Evolutionary conservation across 2,329 filamentous ascomycete species (phyloP).

Genomic region (Claviceps citrina): DNA sequence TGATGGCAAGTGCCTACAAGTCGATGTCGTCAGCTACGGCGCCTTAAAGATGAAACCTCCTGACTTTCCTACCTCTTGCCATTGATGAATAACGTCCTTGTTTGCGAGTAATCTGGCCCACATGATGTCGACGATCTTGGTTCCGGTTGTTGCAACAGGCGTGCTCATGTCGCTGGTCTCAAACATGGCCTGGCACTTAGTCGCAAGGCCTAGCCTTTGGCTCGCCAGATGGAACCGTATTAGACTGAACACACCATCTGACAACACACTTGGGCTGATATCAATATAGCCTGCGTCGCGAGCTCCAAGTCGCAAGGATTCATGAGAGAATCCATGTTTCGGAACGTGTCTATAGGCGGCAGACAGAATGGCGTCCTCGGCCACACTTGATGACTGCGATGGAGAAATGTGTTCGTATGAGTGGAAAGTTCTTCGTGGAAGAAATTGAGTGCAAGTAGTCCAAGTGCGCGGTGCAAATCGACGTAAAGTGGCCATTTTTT

Average conservation of each 20-base stretch:
- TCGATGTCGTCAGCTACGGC: neutral
- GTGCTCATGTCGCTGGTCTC: constrained; percentile 11
- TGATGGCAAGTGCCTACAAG: constrained; percentile 64
- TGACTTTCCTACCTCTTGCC: constrained; percentile 57
- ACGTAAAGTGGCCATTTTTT: neutral
- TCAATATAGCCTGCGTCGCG: constrained; percentile 75
- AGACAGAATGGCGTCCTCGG: constrained; percentile 63
- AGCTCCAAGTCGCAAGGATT: constrained; percentile 60
- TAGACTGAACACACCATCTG: constrained; percentile 65
- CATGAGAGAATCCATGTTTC: constrained; percentile 62
- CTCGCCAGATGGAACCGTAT: constrained; percentile 62
- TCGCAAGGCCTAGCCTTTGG: constrained; percentile 45
- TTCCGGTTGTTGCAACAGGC: constrained; percentile 30
- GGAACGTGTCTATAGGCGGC: constrained; percentile 71
- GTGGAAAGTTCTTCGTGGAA: constrained; percentile 40
- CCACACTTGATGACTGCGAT: constrained; percentile 45
- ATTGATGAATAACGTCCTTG: constrained; percentile 52
- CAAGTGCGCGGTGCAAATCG: neutral
- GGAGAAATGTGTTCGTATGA: constrained; percentile 51
- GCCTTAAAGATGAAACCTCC: neutral
- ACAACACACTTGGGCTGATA: constrained; percentile 70
- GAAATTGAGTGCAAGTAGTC: neutral
- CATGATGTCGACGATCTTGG: constrained; percentile 54
- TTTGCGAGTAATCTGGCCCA: constrained; percentile 70
- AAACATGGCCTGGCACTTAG: constrained; percentile 24